Evolutionary conservation across 1,284 basidiomycete species (phyloP).

Genomic region (Rhodotorula glutinis): DNA sequence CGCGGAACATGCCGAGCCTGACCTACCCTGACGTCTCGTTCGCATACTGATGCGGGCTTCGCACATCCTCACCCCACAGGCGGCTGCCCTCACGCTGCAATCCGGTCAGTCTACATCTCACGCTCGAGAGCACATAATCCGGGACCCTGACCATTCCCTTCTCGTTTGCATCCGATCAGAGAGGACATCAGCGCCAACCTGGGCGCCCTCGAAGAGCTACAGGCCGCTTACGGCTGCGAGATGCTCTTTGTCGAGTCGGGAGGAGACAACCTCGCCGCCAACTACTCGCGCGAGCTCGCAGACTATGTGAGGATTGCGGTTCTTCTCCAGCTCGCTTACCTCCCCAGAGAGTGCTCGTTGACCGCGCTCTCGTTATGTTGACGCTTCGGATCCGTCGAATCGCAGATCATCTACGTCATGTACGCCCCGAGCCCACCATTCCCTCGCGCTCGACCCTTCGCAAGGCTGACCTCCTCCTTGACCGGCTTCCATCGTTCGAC

Average conservation of each 20-base stretch:
- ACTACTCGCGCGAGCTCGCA: constrained; percentile 69
- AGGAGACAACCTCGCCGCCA: constrained; percentile 82
- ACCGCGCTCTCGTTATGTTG: no score
- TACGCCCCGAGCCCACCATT: no score
- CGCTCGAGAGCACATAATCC: no score
- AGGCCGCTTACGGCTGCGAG: constrained; percentile 63
- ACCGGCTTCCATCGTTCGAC: neutral
- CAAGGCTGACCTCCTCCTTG: neutral
- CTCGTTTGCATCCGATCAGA: constrained; percentile 48
- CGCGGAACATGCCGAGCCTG: neutral
- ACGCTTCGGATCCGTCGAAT: neutral
- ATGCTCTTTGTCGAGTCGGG: constrained; percentile 53
- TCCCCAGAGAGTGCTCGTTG: no score
- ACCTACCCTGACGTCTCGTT: neutral
- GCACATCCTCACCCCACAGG: constrained; percentile 49
- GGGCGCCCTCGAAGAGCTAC: constrained; percentile 90
- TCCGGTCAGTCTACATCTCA: constrained; percentile 51
- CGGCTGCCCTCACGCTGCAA: constrained; percentile 91
- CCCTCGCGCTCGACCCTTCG: no score
- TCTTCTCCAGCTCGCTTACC: no score
- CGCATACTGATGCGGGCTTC: neutral
- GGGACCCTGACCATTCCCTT: neutral
- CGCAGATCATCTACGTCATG: constrained; percentile 38
- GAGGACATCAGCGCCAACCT: constrained; percentile 98
- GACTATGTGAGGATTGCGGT: constrained; percentile 99